These are phyloP conservation scores for Arabidopsis lyrata DNA, from an alignment of 441 rosid species.

Conservation along the genomic window DNA sequence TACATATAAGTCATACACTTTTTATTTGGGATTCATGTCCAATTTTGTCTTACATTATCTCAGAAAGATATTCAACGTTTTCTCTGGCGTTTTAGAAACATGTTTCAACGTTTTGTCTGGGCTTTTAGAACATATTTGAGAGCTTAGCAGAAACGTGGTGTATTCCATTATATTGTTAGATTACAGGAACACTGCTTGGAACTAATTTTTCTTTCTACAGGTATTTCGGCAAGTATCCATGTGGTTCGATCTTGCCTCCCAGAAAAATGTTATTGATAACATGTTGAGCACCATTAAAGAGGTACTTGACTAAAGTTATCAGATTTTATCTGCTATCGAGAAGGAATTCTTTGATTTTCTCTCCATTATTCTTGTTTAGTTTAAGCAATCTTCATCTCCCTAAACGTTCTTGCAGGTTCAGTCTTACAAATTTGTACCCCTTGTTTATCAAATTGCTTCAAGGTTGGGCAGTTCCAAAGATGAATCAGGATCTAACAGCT, in stretches of 20 bases:
- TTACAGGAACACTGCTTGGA: background rate
- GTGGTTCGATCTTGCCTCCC: constrained; percentile 90
- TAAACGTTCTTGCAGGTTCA: constrained; percentile 68
- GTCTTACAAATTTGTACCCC: constrained; percentile 92
- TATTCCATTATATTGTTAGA: constrained; percentile 9
- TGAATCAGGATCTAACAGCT: constrained; percentile 67
- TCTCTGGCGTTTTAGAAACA: constrained; percentile 9
- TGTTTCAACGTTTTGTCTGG: background rate
- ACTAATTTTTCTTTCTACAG: constrained; percentile 54
- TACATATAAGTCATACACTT: constrained; percentile 16
- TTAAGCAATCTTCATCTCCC: constrained; percentile 30
- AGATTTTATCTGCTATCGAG: constrained; percentile 23
- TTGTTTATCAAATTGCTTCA: constrained; percentile 98
- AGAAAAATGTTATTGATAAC: constrained; percentile 70
- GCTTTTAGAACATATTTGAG: constrained; percentile 11
- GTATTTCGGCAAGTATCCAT: constrained; percentile 89
- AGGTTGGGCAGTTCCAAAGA: constrained; percentile 93
- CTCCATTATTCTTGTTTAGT: background rate
- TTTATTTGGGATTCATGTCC: constrained; percentile 25
- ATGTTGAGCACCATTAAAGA: constrained; percentile 77
- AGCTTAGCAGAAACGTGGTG: constrained; percentile 20
- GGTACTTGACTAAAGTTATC: constrained; percentile 53
- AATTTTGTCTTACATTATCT: background rate
- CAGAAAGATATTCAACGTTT: constrained; percentile 7
- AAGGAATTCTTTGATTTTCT: constrained; percentile 7